A percentile compares a stretch with the other conserved stretches of the same genome.
phyloP scores from a whole-genome alignment of 306 rosid genomes.

The Lathyrus tuberosus region DNA sequence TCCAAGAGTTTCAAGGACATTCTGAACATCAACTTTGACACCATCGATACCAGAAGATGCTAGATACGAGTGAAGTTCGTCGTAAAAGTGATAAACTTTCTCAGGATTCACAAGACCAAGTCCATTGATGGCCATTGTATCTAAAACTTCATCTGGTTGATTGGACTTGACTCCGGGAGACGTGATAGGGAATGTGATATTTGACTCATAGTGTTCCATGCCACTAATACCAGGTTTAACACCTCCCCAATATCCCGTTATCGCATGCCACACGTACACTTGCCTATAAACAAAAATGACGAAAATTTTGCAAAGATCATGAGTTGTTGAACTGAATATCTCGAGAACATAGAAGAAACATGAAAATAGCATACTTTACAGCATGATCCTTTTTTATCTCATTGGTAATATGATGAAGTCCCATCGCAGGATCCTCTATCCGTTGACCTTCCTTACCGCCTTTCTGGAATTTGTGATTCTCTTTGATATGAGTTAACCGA shows the following conservation, averaged over 20 bases:
- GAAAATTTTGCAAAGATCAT: slow-evolving; percentile 30
- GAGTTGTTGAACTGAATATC: slow-evolving; percentile 4
- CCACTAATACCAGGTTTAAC: slow-evolving; percentile 64
- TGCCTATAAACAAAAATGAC: slow-evolving; percentile 44
- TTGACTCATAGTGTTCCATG: slow-evolving; percentile 80
- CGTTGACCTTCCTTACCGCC: slow-evolving; percentile 74
- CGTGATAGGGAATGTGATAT: slow-evolving; percentile 64
- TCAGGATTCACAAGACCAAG: slow-evolving; percentile 93
- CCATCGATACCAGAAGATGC: slow-evolving; percentile 83
- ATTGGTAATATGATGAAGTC: slow-evolving; percentile 63
- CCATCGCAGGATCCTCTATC: slow-evolving; percentile 68
- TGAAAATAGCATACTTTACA: slow-evolving; percentile 51
- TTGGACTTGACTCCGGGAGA: slow-evolving; percentile 77
- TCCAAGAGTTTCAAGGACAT: slow-evolving; percentile 86
- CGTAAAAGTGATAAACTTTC: slow-evolving; percentile 68
- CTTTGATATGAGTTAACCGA: slow-evolving; percentile 73
- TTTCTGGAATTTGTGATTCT: slow-evolving; percentile 86
- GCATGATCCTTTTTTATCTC: slow-evolving; percentile 60
- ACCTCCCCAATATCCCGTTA: slow-evolving; percentile 96
- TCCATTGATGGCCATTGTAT: slow-evolving; percentile 65
- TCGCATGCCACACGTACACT: slow-evolving; percentile 90
- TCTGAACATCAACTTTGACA: slow-evolving; percentile 90
- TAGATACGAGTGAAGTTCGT: slow-evolving; percentile 83
- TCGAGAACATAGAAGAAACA: slow-evolving; percentile 21
- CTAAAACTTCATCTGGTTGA: slow-evolving; percentile 66